Evolutionary conservation across 2,329 filamentous ascomycete genomes (phyloP).

Genomic region (Sclerotinia spermophila): DNA sequence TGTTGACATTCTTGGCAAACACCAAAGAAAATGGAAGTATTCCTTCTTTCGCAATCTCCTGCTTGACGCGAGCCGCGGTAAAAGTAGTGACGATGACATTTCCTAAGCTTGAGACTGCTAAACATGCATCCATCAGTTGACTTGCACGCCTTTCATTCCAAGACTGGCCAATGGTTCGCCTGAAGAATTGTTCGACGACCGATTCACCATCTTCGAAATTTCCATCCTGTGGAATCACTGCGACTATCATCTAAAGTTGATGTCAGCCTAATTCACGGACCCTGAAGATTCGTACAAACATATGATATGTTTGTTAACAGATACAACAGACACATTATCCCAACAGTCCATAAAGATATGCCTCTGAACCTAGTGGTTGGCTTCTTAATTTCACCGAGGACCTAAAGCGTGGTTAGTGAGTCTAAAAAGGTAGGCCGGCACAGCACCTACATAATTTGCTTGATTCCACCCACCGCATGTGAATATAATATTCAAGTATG

Average conservation of each 20-base stretch:
- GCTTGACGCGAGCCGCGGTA: conserved; percentile 53
- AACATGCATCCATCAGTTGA: conserved; percentile 44
- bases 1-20: conserved; percentile 46
- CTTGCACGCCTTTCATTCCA: conserved; percentile 30
- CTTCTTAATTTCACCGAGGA: conserved; percentile 22
- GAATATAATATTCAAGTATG: conserved; percentile 45
- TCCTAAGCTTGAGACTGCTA: conserved; percentile 47
- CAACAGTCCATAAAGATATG: conserved; percentile 25
- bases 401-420: conserved; percentile 41
- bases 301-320: conserved; percentile 41
- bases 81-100: conserved; percentile 56
- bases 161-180: conserved; percentile 34
- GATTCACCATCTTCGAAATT: conserved; percentile 12
- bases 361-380: conserved; percentile 31
- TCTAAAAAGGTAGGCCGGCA: background rate
- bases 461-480: conserved; percentile 44
- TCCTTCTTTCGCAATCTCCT: conserved; percentile 58
- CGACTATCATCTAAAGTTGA: conserved; percentile 29
- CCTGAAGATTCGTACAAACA: conserved; percentile 37
- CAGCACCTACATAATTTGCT: conserved; percentile 41
- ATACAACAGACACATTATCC: conserved; percentile 37
- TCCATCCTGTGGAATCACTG: conserved; percentile 14
- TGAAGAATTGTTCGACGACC: conserved; percentile 39
- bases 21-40: conserved; percentile 42
- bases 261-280: background rate